These are phyloP conservation scores for Termitomyces sp. DNA, from an alignment of 768 basidiomycete genomes.

Conservation along the genomic window DNA sequence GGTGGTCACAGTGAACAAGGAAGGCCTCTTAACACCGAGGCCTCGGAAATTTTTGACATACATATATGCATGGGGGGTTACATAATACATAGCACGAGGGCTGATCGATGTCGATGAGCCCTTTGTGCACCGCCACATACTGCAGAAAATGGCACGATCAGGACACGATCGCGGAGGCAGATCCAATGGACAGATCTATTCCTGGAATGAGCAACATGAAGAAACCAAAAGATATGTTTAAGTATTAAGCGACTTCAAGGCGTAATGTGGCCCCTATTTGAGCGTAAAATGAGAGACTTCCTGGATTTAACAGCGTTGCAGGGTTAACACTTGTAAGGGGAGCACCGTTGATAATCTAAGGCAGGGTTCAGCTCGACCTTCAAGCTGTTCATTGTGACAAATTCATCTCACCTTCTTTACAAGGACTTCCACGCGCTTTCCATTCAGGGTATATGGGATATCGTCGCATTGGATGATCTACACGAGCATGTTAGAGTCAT, in stretches of 20 bases:
- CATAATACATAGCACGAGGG: slow-evolving; percentile 4
- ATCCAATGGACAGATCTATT: slow-evolving; percentile 1
- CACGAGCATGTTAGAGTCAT: background rate
- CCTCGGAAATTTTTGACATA: slow-evolving; percentile 3
- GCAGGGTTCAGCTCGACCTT: slow-evolving; percentile 2
- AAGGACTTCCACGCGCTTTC: slow-evolving; percentile 75
- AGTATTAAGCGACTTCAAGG: slow-evolving; percentile 29
- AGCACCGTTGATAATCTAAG: slow-evolving; percentile 74
- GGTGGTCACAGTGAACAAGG: background rate
- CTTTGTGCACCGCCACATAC: slow-evolving; percentile 11
- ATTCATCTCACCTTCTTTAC: slow-evolving; percentile 57
- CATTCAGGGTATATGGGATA: slow-evolving; percentile 76
- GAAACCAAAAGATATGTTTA: background rate
- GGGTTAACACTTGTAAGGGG: slow-evolving; percentile 62
- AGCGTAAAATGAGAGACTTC: slow-evolving; percentile 59
- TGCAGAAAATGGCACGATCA: slow-evolving; percentile 1
- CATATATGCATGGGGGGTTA: slow-evolving; percentile 6
- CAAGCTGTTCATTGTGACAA: background rate
- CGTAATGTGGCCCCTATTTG: slow-evolving; percentile 46
- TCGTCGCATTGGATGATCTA: slow-evolving; percentile 67
- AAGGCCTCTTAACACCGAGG: background rate
- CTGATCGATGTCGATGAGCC: background rate
- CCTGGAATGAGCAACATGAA: background rate
- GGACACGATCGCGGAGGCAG: slow-evolving; percentile 6
- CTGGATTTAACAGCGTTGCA: slow-evolving; percentile 69